Base-by-base conservation (phyloP, 2,329 filamentous ascomycete species). In the Arthroderma uncinatum region DNA sequence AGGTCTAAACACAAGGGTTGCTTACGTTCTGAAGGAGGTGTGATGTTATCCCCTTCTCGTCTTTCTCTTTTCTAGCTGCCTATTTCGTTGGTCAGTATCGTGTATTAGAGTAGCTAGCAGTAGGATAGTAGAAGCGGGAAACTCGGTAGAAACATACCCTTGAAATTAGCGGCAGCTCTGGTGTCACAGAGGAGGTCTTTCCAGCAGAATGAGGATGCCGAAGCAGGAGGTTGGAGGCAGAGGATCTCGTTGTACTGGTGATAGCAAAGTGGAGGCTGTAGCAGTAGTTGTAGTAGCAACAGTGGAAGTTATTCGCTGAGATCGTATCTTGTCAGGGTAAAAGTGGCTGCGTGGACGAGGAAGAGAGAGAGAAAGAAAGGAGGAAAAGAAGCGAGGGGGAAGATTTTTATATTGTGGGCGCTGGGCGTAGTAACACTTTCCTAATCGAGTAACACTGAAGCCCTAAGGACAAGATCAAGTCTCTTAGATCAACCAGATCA, bases 261-360 rank as follows among this genome's bases (percentile, higher is more conserved):
- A 37, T 12, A n/a, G 34, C 34, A 10, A 12, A 37, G 44, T 50
- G n/a, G 44, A 33, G 25, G 44, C 3, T 10, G 44, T n/a, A 30
- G 28, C 19, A 30, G 44, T n/a, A 16, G 44, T 25, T 12, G 25
- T 12, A 30, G 44, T 6, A 50, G 25, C 8, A 9, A 14, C 7
- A n/a, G n/a, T 16, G 25, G 30, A 30, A 19, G 6, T 50, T 50
- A 25, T 3, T 2, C 8, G 28, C 14, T 16, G 23, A 21, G 40
- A 10, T 44, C 19, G 12, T 44, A 9, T 33, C 16, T 19, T 19
- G 40, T 25, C 40, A 23, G 40, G 40, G 28, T 34, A 21, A 30
- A 50, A 40, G 42, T 30, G 30, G 56, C 57, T n/a, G 60, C 58
- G 47, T 19, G 33, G 44, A 21, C 57, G 54, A 58, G 23, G 40